Conservation (phyloP, 257 asterid genomes). For the Solanum ossicruentum region DNA sequence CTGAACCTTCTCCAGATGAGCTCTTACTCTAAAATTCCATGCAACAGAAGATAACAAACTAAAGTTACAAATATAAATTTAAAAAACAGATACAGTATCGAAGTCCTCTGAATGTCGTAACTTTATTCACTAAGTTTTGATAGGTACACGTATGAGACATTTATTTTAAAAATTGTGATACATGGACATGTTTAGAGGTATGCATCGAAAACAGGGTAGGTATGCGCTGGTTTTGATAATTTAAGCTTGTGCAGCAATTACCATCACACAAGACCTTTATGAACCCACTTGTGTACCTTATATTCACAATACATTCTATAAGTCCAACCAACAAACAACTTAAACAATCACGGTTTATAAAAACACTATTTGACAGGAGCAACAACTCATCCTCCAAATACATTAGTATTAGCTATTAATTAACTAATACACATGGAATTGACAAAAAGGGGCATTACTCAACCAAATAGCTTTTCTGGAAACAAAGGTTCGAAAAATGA, state of each 20-base stretch:
- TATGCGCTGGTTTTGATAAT: not conserved
- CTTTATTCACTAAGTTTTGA: not conserved
- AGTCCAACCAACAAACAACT: not conserved
- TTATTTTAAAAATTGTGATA: not conserved
- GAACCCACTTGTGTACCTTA: not conserved
- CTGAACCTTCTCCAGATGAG: constrained; percentile 50
- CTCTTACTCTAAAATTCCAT: constrained; percentile 35
- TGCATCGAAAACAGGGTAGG: not conserved
- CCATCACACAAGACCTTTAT: not conserved
- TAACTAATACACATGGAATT: not conserved
- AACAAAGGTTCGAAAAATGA: not conserved
- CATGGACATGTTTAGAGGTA: not conserved
- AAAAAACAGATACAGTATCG: not conserved
- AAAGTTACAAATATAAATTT: not conserved
- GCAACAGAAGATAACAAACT: not conserved
- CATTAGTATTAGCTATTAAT: not conserved
- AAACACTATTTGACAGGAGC: not conserved
- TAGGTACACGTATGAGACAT: not conserved
- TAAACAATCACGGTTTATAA: not conserved
- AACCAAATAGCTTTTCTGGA: not conserved
- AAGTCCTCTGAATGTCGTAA: not conserved
- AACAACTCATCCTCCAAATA: not conserved
- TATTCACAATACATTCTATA: not conserved
- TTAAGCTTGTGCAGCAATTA: not conserved
- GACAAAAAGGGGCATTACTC: not conserved